Base-by-base conservation (phyloP, 2,329 filamentous ascomycete species). In the Penicillium sp. region DNA sequence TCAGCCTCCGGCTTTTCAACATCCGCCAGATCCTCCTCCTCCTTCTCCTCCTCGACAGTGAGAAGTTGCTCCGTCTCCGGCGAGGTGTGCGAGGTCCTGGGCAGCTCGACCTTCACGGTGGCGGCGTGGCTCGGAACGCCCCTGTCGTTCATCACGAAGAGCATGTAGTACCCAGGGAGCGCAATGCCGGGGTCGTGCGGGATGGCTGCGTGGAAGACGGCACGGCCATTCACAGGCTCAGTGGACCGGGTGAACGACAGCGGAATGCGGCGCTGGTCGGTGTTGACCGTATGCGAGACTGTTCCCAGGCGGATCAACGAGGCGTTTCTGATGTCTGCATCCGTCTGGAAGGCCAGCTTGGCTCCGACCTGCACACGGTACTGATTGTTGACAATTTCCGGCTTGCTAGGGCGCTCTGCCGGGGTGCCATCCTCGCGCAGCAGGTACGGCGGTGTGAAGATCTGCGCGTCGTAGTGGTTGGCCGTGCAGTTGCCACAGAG, bases 361-460 rank as follows among this genome's bases (percentile, higher is more conserved):
- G 14, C 13, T 4, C 27, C 16, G 7, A 29, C 26, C 16, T 7
- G 31, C 6, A 69, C 2, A 73, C 70, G 30, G 69, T 67, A 3
- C 76, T 62, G n/a, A 79, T 57, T 11, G 79, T 54, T 1, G 67
- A 61, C 7, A 36, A 72, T 61, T 0, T 43, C 59, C 1, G 36
- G 33, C 3, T 26, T 36, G 13, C 3, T 36, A 16, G 33, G 33
- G 15, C 33, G 33, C 23, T 36, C 33, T 29, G 26, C 26, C 26
- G 18, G 45, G 6, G 57, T 48, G 9, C 74, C 74, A 33, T 73
- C 62, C 5, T 54, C 26, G 23, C 69, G 71, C 45, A 77, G 72
- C 0, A 81, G 71, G 45, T 81, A 81, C 0, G 74, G 71, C 1
- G 78, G 78, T 7, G 64, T 67, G 56, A 73, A 81, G 36, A 81